Evolutionary conservation across 352 stramenopile species (phyloP), one percentile per base, ranked within the genome.

Genomic region (Peronospora destructor): DNA sequence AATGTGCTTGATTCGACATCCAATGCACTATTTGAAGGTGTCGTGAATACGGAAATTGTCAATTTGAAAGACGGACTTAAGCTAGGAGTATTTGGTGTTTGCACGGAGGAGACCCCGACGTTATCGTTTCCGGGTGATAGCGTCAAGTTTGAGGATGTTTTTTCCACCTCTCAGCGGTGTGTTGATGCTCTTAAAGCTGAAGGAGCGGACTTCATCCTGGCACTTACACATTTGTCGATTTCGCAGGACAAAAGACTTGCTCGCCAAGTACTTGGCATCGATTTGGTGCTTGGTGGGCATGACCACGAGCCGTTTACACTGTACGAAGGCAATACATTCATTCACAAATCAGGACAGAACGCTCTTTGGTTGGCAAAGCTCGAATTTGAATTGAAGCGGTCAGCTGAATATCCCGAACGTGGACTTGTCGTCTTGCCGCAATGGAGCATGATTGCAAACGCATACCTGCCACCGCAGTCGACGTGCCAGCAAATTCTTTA

Each of bases 231-330:
- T 43, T 42, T 95, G 35, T 84, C 73, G 11, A 78, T 93, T 47
- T 70, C 64, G 1, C 71, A 91, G 43, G 86, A 96, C 59, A 71
- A 76, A 21, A 51, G 78, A 17, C 49, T 96, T 26, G 80, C 80
- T 0, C 58, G 66, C 3, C 68, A 68, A 33, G 68, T 86, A 19
- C 70, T 72, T 4, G 78, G 78, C 6, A 91, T 94, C 26, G 71
- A 95, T 43, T 45, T 96, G 35, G 77, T 96, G 30, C 66, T 97
- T 14, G 89, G 89, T 11, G 87, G 90, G 9, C 90, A 97, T 57
- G 90, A 97, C 55, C 90, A 97, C 56, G 85, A 96, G 33, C 84
- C 84, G 0, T 85, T 95, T 44, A 88, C 87, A 35, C 48, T 89
- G 41, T 85, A 91, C 39, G 66, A 89, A 53, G 59, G 76, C 49